Evolutionary conservation across 2,329 filamentous ascomycete genomes (phyloP).

Genomic region (Chaetothyriales sp.): DNA sequence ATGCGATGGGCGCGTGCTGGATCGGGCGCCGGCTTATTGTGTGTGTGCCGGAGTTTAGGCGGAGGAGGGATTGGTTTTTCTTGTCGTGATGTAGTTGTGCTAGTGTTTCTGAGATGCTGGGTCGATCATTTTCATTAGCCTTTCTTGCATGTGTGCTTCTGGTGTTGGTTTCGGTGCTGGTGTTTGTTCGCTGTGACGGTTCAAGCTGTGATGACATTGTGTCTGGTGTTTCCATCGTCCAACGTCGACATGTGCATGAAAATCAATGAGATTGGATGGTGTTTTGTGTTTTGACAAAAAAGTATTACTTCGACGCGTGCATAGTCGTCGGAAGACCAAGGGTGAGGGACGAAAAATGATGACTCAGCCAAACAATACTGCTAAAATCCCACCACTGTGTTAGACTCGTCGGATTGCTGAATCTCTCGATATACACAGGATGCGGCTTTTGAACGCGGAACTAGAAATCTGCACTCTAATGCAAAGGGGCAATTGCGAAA

Average conservation of each 20-base stretch:
- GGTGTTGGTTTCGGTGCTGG: background rate
- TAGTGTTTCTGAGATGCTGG: constrained; percentile 9
- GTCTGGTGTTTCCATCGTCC: background rate
- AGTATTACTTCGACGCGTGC: background rate
- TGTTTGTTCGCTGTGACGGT: background rate
- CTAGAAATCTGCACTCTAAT: too few species aligned
- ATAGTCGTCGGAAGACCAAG: too few species aligned
- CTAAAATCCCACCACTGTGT: background rate
- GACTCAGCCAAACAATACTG: background rate
- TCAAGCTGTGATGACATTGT: background rate
- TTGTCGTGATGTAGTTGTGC: constrained; percentile 12
- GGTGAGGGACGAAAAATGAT: background rate
- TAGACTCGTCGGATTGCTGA: too few species aligned
- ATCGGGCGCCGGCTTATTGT: constrained; percentile 44
- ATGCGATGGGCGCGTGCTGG: constrained; percentile 41
- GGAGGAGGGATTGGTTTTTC: constrained; percentile 12
- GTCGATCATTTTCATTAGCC: background rate
- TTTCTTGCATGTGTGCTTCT: background rate
- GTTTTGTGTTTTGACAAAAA: background rate
- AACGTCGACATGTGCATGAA: too few species aligned
- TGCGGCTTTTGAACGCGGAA: too few species aligned
- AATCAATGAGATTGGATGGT: too few species aligned
- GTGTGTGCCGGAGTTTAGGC: constrained; percentile 21
- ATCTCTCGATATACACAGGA: too few species aligned
- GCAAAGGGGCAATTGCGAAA: too few species aligned